These are phyloP conservation scores for Zoysia japonica DNA, from an alignment of 176 grass and related monocot species.

Conservation along the genomic window DNA sequence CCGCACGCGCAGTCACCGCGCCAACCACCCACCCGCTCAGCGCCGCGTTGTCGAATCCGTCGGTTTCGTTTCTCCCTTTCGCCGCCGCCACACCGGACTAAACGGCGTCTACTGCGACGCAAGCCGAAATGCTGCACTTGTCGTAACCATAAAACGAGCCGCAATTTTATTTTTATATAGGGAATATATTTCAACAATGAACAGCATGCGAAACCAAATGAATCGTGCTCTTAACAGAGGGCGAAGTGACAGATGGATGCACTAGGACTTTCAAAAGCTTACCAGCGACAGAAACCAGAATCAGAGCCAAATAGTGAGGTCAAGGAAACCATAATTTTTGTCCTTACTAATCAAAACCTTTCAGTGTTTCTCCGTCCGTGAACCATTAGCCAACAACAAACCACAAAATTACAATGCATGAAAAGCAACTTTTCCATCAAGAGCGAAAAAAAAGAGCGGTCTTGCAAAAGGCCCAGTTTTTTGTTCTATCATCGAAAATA, in stretches of 20 bases:
- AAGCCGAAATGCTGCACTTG: too few relatives aligned
- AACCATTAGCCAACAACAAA: not conserved
- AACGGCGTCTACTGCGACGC: too few relatives aligned
- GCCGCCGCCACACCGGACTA: not conserved
- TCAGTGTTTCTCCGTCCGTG: not conserved
- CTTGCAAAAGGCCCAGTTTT: not conserved
- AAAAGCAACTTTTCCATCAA: conserved; percentile 19
- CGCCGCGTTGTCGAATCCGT: not conserved
- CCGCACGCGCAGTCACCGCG: conserved; percentile 9
- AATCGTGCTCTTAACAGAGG: too few relatives aligned
- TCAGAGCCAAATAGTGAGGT: not conserved
- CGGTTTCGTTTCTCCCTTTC: not conserved
- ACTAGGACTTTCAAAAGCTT: too few relatives aligned
- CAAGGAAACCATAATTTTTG: not conserved
- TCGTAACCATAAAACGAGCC: too few relatives aligned
- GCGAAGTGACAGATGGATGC: too few relatives aligned
- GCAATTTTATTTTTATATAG: too few relatives aligned
- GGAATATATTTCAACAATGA: too few relatives aligned
- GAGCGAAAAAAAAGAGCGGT: not conserved
- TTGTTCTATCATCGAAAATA: conserved; percentile 1
- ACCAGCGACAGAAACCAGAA: too few relatives aligned
- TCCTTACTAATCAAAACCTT: not conserved
- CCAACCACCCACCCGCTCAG: not conserved
- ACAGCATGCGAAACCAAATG: too few relatives aligned
- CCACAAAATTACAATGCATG: not conserved